phyloP scores from a whole-genome alignment of 2,329 filamentous ascomycete genomes.

The Scedosporium boydii region DNA sequence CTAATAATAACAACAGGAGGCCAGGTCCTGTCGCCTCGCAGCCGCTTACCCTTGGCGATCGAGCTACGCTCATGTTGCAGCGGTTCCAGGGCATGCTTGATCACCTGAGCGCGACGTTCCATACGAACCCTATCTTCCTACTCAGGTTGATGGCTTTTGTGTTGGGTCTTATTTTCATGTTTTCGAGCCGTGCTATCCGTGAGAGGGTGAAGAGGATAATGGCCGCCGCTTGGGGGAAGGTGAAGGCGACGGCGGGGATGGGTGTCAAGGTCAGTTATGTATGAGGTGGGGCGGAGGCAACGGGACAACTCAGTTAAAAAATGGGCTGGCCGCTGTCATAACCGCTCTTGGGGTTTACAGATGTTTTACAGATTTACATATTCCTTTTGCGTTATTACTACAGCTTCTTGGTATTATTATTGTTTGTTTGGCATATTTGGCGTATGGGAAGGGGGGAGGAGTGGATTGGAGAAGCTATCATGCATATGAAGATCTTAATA shows the following conservation, averaged over 20 bases:
- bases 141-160: slow-evolving; percentile 67
- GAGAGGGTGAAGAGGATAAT: slow-evolving; percentile 63
- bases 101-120: slow-evolving; percentile 38
- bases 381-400: background rate
- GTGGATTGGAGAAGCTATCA: background rate
- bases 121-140: slow-evolving; percentile 47
- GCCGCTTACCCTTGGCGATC: slow-evolving; percentile 31
- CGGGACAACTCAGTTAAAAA: no score
- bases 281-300: slow-evolving; percentile 27
- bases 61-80: slow-evolving; percentile 41
- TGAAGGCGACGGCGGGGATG: slow-evolving; percentile 83
- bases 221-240: slow-evolving; percentile 66
- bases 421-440: slow-evolving; percentile 3
- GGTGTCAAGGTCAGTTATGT: slow-evolving; percentile 97
- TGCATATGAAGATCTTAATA: background rate
- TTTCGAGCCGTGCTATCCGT: slow-evolving; percentile 66
- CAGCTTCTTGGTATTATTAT: slow-evolving; percentile 1
- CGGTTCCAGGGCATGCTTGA: slow-evolving; percentile 44
- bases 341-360: no score
- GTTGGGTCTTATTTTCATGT: slow-evolving; percentile 64
- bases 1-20: background rate
- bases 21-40: slow-evolving; percentile 19
- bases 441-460: background rate
- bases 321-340: no score
- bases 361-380: background rate